Evolutionary conservation across 176 grass and related monocot species (phyloP), one percentile per base, ranked within the genome.

Genomic region (Musa troglodytarum): DNA sequence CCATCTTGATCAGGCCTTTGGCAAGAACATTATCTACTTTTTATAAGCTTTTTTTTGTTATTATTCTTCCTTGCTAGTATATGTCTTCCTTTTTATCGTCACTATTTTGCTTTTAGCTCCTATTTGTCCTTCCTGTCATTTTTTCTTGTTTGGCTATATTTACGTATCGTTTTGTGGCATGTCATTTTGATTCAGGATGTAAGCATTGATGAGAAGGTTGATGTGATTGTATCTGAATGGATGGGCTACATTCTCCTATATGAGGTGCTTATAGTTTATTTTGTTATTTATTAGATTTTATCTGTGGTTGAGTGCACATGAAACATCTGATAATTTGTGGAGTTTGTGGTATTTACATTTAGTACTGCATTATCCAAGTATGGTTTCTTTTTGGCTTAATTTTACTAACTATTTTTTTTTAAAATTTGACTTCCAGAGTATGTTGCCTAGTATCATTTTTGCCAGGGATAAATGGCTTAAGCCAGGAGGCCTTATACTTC

Each of bases 191-290:
- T 81, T 53, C 78, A 99, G 96, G 90, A 94, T 86, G 91, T 94
- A 67, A 54, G 77, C 24, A 99, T 99, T 86, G 84, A 86, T 86
- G 96, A 99, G 84, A 94, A 83, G 80, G 96, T 95, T 53, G 96
- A 99, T 86, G 86, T 99, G 69, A 99, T 99, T 61, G 79, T 99
- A 89, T 99, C 96, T 82, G 96, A 99, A 86, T 99, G 96, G 96
- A 99, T 95, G 96, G 96, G 96, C 21, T 99, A 95, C 78, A 92
- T 99, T 83, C 95, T 99, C 54, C 76, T 99, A 12, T 92, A 92
- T 54, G 95, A 99, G 95, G 95, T 99, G 81, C 68, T 11, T 87
- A 50, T 80, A 57, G 74, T 61, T 64, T 50, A 43, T 56, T 67
- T 9, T 84, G n/a, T 62, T 71, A 62, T 84, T 77, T 77, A 19